These are phyloP conservation scores for Trypanosoma vivax DNA, from an alignment of 208 protist species.

Conservation along the genomic window DNA sequence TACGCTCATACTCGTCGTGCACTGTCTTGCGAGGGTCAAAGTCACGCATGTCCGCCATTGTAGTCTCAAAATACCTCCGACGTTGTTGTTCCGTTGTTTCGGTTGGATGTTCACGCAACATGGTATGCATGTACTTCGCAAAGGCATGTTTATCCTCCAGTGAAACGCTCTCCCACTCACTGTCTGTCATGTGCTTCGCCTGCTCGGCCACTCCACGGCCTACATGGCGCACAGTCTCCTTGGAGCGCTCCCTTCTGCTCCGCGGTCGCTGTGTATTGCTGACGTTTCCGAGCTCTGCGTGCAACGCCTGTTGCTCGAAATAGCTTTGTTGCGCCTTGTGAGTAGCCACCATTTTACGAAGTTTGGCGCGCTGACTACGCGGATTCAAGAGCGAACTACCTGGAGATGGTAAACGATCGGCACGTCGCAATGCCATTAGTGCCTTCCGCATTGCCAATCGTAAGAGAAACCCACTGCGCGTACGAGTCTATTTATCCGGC, in stretches of 20 bases:
- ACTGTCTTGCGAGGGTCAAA: conserved; percentile 52
- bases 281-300: conserved; percentile 37
- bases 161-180: conserved; percentile 73
- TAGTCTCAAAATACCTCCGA: conserved; percentile 82
- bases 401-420: conserved; percentile 23
- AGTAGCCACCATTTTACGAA: conserved; percentile 31
- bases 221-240: conserved; percentile 24
- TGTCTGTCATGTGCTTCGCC: conserved; percentile 68
- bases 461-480: no score
- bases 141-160: conserved; percentile 76
- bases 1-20: conserved; percentile 59
- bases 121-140: conserved; percentile 56
- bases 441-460: conserved; percentile 14
- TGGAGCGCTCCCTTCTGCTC: conserved; percentile 34
- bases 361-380: conserved; percentile 46
- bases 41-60: conserved; percentile 64
- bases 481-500: no score
- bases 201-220: conserved; percentile 50
- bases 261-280: conserved; percentile 6
- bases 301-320: conserved; percentile 58
- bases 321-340: conserved; percentile 20
- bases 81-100: conserved; percentile 80
- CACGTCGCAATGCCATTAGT: not conserved
- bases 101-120: conserved; percentile 54
- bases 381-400: conserved; percentile 71